A percentile compares a stretch with the other conserved stretches of the same genome.
Evolutionary conservation across 1,284 basidiomycete species (phyloP).

Genomic region (Ganoderma leucocontextum): DNA sequence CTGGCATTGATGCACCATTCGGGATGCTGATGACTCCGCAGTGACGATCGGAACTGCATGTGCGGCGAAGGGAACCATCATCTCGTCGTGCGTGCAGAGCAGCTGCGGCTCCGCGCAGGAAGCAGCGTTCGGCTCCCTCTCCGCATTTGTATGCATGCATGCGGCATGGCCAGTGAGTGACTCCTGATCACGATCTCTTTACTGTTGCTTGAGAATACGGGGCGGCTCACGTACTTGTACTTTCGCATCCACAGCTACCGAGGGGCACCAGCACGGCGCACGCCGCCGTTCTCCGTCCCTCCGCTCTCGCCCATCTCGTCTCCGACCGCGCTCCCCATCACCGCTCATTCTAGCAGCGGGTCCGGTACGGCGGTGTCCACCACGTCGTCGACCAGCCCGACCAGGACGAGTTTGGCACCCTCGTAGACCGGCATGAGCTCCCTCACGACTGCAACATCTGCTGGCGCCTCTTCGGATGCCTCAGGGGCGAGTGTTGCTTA

Average conservation of each 20-base stretch:
- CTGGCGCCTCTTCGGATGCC: neutral
- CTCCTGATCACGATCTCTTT: neutral
- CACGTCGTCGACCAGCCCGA: neutral
- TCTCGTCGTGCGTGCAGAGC: conserved; percentile 2
- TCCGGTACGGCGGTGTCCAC: neutral
- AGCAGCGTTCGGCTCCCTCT: neutral
- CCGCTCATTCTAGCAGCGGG: neutral
- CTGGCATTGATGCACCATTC: neutral
- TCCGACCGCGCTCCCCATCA: neutral
- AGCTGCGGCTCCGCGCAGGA: neutral
- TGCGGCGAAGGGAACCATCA: conserved; percentile 10
- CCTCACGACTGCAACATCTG: neutral
- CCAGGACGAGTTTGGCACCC: neutral
- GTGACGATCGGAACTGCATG: conserved; percentile 11
- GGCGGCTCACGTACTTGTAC: neutral
- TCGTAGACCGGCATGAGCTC: neutral
- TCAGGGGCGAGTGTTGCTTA: neutral
- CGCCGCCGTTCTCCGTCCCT: neutral
- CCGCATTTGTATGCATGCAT: conserved; percentile 1
- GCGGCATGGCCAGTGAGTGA: conserved; percentile 1
- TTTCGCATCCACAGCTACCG: neutral
- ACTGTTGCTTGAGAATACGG: neutral
- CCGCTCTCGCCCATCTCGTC: neutral
- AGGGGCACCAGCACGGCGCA: no score
- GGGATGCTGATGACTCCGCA: neutral